These are phyloP conservation scores for Termitomyces sp. DNA, from an alignment of 768 basidiomycete genomes.

Conservation along the genomic window DNA sequence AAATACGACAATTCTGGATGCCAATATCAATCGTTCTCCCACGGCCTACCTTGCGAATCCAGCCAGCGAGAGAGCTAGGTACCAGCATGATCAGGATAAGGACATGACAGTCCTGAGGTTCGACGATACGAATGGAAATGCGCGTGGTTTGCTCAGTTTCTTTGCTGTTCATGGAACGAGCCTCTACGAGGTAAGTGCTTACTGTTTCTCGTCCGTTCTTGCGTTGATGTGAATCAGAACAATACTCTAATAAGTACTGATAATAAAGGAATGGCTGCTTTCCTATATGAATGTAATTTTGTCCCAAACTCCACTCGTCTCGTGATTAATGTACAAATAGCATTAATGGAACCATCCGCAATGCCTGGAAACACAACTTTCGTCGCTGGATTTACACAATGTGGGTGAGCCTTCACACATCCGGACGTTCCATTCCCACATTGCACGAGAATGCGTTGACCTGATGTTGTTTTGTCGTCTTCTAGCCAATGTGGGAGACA, in stretches of 20 bases:
- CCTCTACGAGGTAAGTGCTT: constrained; percentile 53
- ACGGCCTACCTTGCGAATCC: constrained; percentile 77
- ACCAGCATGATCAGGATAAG: constrained; percentile 71
- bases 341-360: constrained; percentile 53
- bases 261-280: constrained; percentile 86
- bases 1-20: constrained; percentile 62
- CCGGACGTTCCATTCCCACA: background rate
- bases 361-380: constrained; percentile 69
- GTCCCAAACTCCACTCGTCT: background rate
- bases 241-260: constrained; percentile 78
- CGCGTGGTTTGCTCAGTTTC: constrained; percentile 66
- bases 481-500: constrained; percentile 76
- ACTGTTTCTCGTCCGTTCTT: background rate
- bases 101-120: constrained; percentile 64
- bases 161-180: constrained; percentile 80
- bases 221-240: constrained; percentile 39
- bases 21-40: constrained; percentile 71
- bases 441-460: background rate
- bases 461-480: constrained; percentile 2
- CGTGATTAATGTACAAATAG: constrained; percentile 24
- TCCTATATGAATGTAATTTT: constrained; percentile 59
- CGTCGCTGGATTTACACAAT: constrained; percentile 71
- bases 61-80: constrained; percentile 56
- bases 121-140: constrained; percentile 49
- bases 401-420: constrained; percentile 27